A percentile compares a stretch with the other conserved stretches of the same genome.
Evolutionary conservation across 495 filamentous ascomycete species (phyloP).

Genomic region (Chaetomium cochliodes): DNA sequence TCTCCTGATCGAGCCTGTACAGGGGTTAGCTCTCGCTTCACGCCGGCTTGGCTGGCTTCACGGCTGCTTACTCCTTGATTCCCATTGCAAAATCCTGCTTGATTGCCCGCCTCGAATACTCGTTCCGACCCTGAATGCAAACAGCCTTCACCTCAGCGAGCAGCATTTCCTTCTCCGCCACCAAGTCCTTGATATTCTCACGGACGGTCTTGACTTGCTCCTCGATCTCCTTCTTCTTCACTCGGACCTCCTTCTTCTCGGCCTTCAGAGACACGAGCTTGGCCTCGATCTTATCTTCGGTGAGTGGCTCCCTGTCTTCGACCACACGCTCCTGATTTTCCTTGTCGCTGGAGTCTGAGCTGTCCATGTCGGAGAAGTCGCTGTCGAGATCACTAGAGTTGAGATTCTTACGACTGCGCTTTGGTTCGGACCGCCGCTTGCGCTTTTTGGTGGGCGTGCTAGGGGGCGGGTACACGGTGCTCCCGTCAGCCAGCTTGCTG

Average conservation of each 20-base stretch:
- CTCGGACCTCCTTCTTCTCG: slow-evolving; percentile 34
- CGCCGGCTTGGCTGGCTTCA: neutral
- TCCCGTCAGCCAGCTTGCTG: slow-evolving; percentile 45
- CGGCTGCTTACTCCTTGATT: slow-evolving; percentile 47
- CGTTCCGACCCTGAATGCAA: slow-evolving; percentile 60
- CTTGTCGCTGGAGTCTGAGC: slow-evolving; percentile 33
- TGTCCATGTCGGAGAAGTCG: slow-evolving; percentile 21
- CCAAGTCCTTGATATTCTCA: slow-evolving; percentile 29
- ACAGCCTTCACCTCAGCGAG: slow-evolving; percentile 40
- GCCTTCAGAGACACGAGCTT: slow-evolving; percentile 28
- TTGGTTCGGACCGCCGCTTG: slow-evolving; percentile 27
- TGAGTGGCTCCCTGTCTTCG: slow-evolving; percentile 19
- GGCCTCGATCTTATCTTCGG: slow-evolving; percentile 28
- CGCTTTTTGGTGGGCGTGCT: slow-evolving; percentile 35
- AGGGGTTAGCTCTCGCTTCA: neutral
- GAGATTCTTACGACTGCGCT: slow-evolving; percentile 28
- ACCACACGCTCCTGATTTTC: slow-evolving; percentile 28
- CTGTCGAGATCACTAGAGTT: slow-evolving; percentile 24
- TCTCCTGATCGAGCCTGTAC: slow-evolving; percentile 38
- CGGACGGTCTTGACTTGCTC: slow-evolving; percentile 13
- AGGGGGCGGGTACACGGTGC: slow-evolving; percentile 51
- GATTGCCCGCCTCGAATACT: slow-evolving; percentile 57
- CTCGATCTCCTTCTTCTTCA: slow-evolving; percentile 16
- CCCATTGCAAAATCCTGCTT: slow-evolving; percentile 60
- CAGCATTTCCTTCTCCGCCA: slow-evolving; percentile 24